A percentile compares a stretch with the other conserved stretches of the same genome.
Conservation (phyloP, 371 early-diverging fungal species). For the Rhizomucor pusillus region DNA sequence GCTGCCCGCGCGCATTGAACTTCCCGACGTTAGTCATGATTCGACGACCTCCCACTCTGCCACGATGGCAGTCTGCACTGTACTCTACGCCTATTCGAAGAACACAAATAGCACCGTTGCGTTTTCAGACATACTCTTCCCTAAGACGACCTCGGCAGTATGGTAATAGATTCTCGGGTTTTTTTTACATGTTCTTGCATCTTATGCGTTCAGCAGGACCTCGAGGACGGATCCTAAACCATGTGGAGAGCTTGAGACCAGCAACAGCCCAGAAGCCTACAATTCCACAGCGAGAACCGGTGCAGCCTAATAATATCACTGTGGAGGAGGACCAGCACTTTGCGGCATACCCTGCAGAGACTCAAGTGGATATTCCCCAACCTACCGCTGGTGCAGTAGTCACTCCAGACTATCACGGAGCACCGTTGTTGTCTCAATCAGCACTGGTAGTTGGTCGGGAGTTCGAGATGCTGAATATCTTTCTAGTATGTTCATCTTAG, state of each 20-base stretch:
- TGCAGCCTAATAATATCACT: not conserved
- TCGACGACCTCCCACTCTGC: too few species aligned
- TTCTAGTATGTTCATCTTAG: conserved; percentile 34
- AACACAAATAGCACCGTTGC: too few species aligned
- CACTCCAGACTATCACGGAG: conserved; percentile 35
- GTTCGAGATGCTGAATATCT: conserved; percentile 82
- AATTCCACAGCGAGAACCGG: not conserved
- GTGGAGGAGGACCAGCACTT: conserved; percentile 11
- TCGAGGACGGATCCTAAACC: conserved; percentile 34
- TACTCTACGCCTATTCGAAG: too few species aligned
- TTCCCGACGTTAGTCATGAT: too few species aligned
- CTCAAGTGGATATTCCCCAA: conserved; percentile 32
- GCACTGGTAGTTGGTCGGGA: conserved; percentile 75
- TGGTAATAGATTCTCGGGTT: conserved; percentile 4
- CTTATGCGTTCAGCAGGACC: conserved; percentile 22
- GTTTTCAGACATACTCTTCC: conserved; percentile 9
- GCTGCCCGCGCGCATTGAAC: too few species aligned
- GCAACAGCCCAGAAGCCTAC: not conserved
- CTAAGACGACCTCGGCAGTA: conserved; percentile 13
- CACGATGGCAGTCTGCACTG: too few species aligned
- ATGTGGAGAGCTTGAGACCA: conserved; percentile 21
- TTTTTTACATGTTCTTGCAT: not conserved
- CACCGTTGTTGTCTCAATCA: conserved; percentile 50
- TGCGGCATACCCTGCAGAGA: conserved; percentile 16
- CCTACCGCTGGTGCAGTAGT: conserved; percentile 26